Evolutionary conservation across 1,284 basidiomycete species (phyloP).

Genomic region (Golubevia sp.): DNA sequence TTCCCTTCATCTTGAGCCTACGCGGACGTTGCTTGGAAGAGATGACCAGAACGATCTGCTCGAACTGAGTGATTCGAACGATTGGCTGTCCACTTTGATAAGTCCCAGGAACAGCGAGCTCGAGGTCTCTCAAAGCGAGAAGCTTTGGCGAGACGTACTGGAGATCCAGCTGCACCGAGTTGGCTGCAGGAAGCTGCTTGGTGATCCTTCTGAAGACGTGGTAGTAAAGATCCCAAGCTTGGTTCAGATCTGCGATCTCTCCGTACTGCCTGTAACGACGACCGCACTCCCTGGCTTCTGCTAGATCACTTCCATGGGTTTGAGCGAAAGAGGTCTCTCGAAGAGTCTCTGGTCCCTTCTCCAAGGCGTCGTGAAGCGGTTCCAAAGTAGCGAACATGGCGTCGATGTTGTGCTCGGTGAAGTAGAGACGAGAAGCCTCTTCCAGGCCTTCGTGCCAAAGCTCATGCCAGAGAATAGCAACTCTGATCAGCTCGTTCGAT

Average conservation of each 20-base stretch:
- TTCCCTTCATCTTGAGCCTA: slow-evolving; percentile 83
- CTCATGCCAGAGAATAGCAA: slow-evolving; percentile 98
- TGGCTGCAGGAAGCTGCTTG: slow-evolving; percentile 87
- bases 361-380: slow-evolving; percentile 90
- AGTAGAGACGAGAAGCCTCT: slow-evolving; percentile 95
- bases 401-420: slow-evolving; percentile 97
- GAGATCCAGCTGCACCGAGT: slow-evolving; percentile 78
- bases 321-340: slow-evolving; percentile 95
- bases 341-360: slow-evolving; percentile 92
- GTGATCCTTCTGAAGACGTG: slow-evolving; percentile 93
- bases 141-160: slow-evolving; percentile 97
- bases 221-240: slow-evolving; percentile 99
- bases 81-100: slow-evolving; percentile 88
- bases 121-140: slow-evolving; percentile 83
- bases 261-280: slow-evolving; percentile 83
- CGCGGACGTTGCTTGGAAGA: slow-evolving; percentile 98
- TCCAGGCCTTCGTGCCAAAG: slow-evolving; percentile 98
- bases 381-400: slow-evolving; percentile 96
- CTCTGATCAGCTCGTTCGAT: slow-evolving; percentile 91
- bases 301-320: slow-evolving; percentile 89
- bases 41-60: slow-evolving; percentile 71
- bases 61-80: slow-evolving; percentile 77
- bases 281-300: slow-evolving; percentile 91
- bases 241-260: slow-evolving; percentile 85
- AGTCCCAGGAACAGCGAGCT: slow-evolving; percentile 93